phyloP scores from a whole-genome alignment of 257 asterid species.

The Forsythia viridissima region DNA sequence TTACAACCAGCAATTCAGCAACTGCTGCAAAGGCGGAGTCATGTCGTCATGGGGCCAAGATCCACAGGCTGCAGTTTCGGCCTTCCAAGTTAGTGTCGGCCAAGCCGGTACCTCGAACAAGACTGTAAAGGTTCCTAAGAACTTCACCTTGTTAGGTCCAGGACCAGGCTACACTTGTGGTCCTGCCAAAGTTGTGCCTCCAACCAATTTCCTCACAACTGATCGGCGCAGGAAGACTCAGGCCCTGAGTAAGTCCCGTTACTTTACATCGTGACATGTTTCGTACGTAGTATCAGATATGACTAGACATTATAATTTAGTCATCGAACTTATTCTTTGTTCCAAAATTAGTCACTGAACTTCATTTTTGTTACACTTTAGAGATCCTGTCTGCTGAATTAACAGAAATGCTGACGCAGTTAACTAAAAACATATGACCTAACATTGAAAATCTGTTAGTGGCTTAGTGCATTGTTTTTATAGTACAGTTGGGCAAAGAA shows the following conservation, averaged over 20 bases:
- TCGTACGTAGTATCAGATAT: not conserved
- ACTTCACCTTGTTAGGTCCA: slow-evolving; percentile 72
- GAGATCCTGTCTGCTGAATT: not conserved
- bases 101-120: slow-evolving; percentile 75
- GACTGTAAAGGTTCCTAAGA: slow-evolving; percentile 73
- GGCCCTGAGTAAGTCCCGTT: slow-evolving; percentile 54
- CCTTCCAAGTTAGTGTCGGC: slow-evolving; percentile 71
- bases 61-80: slow-evolving; percentile 52
- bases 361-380: not conserved
- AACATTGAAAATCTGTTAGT: too few relatives aligned
- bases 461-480: too few relatives aligned
- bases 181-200: slow-evolving; percentile 72
- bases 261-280: not conserved
- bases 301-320: not conserved
- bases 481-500: too few relatives aligned
- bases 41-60: slow-evolving; percentile 74
- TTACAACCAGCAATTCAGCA: slow-evolving; percentile 68
- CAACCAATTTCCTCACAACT: slow-evolving; percentile 61
- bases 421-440: too few relatives aligned
- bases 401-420: not conserved
- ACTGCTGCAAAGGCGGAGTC: slow-evolving; percentile 83
- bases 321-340: not conserved
- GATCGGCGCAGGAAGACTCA: slow-evolving; percentile 76
- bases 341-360: slow-evolving; percentile 6
- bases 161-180: slow-evolving; percentile 85